Evolutionary conservation across 1,139 yeast species (phyloP).

Genomic region (Yamadazyma triangularis): DNA sequence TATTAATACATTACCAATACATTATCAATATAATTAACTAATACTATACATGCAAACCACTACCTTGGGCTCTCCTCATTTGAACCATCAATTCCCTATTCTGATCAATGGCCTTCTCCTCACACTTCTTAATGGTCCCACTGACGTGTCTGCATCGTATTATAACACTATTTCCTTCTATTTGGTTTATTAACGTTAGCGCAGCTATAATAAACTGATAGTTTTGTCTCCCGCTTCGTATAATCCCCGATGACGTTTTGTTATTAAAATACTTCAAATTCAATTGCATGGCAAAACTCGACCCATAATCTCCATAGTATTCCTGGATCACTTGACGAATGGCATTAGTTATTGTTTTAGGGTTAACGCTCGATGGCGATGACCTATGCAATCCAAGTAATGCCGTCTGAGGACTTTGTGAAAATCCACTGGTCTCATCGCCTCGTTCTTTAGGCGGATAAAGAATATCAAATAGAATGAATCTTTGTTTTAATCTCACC

Average conservation of each 20-base stretch:
- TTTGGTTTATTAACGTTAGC: conserved; percentile 52
- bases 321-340: conserved; percentile 51
- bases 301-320: conserved; percentile 75
- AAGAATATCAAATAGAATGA: conserved; percentile 72
- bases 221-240: conserved; percentile 70
- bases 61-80: too few relatives aligned
- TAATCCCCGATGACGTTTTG: conserved; percentile 78
- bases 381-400: conserved; percentile 45
- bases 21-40: too few relatives aligned
- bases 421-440: conserved; percentile 17
- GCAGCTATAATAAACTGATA: conserved; percentile 66
- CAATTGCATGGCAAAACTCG: conserved; percentile 63
- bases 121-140: conserved; percentile 87
- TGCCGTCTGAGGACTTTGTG: conserved; percentile 29
- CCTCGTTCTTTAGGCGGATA: conserved; percentile 46
- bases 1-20: too few relatives aligned
- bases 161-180: conserved; percentile 52
- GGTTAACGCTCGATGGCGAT: conserved; percentile 41
- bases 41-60: conserved; percentile 4
- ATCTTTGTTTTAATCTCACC: conserved; percentile 88
- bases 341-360: conserved; percentile 45
- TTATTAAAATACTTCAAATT: conserved; percentile 76
- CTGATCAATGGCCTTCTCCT: conserved; percentile 54
- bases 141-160: conserved; percentile 67
- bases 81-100: conserved; percentile 34